Base-by-base conservation (phyloP, 352 stramenopile genomes). In the Thraustochytrium striatum region DNA sequence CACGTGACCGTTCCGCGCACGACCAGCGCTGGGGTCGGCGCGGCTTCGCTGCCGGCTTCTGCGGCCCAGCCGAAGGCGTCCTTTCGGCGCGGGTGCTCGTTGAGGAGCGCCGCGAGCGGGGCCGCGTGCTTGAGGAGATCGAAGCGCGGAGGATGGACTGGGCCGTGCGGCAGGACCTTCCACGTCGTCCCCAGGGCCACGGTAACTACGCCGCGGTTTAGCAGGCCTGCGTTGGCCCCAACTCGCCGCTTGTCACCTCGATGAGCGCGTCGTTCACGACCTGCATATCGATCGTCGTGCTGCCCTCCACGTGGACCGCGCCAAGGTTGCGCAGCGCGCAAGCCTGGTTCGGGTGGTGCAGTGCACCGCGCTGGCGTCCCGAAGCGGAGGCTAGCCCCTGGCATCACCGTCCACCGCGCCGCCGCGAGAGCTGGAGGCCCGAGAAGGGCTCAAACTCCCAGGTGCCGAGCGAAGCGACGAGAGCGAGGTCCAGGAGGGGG, bases 291-390 rank as follows among this genome's bases (percentile, higher is more conserved):
- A 75, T 35, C 41, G 65, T 62, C 30, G 52, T 43, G 11, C 41
- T 30, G 11, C 65, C 65, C 32, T 30, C 3, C 7, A 58, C 36
- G 8, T 61, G 32, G 32, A 75, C 2, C 16, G 7, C 9, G 25
- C 65, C 65, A 7, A 75, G n/a, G 65, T 75, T 75, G 21, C 65
- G 44, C 65, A 75, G 19, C 11, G 30, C 2, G 65, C 65, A 75
- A n/a, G 30, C 52, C 44, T 41, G 19, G 16, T 36, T 13, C 52
- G n/a, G 47, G 65, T 61, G 35, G 65, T 25, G 65, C 65, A 75
- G 39, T 38, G 65, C 61, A 75, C 5, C 16, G 65, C 52, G 16
- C 41, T n/a, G 30, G 41, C 65, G 16, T 38, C 65, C 41, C 33
- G 8, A 28, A 75, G 52, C 7, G 19, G 21, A 61, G 25, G 3